Conservation (phyloP, 805 yeast genomes). For the Ogataea pilisensis region DNA sequence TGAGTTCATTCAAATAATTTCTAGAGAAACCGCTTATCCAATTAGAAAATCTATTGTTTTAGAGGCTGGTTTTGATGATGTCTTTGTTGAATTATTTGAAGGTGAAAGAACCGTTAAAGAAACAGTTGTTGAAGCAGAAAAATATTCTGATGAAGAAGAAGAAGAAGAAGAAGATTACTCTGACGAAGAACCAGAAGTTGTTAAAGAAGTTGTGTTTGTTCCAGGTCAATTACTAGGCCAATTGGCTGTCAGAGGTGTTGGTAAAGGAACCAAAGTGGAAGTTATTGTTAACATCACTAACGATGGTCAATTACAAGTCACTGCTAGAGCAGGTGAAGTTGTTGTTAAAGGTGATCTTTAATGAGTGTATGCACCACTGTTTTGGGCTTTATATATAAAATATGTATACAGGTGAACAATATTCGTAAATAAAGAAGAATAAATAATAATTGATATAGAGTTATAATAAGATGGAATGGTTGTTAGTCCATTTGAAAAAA, state of each 20-base stretch:
- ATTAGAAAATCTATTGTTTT: conserved; percentile 71
- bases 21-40: conserved; percentile 86
- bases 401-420: neutral
- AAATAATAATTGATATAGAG: no score
- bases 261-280: conserved; percentile 64
- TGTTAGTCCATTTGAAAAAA: no score
- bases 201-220: conserved; percentile 67
- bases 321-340: conserved; percentile 53
- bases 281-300: conserved; percentile 59
- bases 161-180: conserved; percentile 25
- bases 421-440: no score
- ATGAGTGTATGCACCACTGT: conserved; percentile 3
- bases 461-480: no score
- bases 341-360: conserved; percentile 47
- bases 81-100: conserved; percentile 71
- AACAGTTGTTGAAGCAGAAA: conserved; percentile 69
- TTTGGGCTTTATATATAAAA: neutral
- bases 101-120: conserved; percentile 82
- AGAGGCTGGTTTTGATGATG: conserved; percentile 57
- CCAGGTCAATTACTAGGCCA: conserved; percentile 76
- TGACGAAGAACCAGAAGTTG: conserved; percentile 83
- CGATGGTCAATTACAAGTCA: conserved; percentile 60
- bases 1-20: conserved; percentile 63
- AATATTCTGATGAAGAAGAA: conserved; percentile 48
- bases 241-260: conserved; percentile 66